Evolutionary conservation across 495 filamentous ascomycete species (phyloP), one percentile per base, ranked within the genome.

Genomic region (Podospora pseudoanserina): DNA sequence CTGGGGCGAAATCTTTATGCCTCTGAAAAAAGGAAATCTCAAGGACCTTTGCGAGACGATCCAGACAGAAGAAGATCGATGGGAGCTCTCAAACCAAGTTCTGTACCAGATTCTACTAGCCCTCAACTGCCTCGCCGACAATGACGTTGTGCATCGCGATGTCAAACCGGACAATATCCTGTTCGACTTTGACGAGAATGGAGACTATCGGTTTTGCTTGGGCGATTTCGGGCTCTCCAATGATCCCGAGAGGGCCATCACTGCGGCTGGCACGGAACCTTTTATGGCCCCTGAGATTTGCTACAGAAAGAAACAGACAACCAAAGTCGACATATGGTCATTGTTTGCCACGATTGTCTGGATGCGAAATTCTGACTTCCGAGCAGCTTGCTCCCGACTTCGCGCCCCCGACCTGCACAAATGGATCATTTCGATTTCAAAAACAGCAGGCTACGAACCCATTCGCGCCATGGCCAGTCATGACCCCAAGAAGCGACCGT

Each of bases 91-190:
- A 49, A 49, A 73, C 18, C 39, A 65, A 6, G 75, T 74, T 7
- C 61, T 80, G 9, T n/a, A 70, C 2, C 78, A 81, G 63, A 77
- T 77, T 72, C 71, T 81, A 3, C 69, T 71, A 0, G 79, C 76
- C 1, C 71, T 81, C 2, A 59, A 76, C 4, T 79, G 72, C 65
- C 69, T 80, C 3, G 72, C 65, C 0, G 20, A 15, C 0, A 63
- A 92, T 72, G 85, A 86, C 27, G 88, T 94, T 68, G 87, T 93
- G 66, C 91, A 93, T 75, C 84, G 91, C 6, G 91, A 94, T 76
- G 79, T 93, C 67, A 94, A 94, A 76, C 91, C 91, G 1, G 91
- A 93, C 71, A 94, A 94, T 71, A 88, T 93, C 34, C 80, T 94
- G 2, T 77, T 54, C 39, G 66, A 76, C 2, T 65, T 49, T 5